Conservation (phyloP, 2,329 filamentous ascomycete species). For the Aphanocladium album region DNA sequence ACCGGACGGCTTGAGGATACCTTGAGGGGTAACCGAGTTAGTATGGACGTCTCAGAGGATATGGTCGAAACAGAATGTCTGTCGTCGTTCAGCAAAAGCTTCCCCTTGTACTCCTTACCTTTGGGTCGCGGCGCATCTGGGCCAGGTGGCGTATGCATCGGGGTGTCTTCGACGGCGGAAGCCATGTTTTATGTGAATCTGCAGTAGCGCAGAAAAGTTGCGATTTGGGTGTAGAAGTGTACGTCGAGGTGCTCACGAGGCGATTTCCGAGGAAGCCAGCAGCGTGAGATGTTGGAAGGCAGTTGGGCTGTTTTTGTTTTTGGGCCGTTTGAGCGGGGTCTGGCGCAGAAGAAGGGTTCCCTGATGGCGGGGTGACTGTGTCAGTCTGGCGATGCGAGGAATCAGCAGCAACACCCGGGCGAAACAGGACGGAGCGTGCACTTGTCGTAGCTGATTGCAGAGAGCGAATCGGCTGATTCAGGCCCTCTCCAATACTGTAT, state of each 20-base stretch:
- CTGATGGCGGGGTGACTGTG: constrained; percentile 6
- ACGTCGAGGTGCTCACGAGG: constrained; percentile 5
- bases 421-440: neutral
- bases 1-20: constrained; percentile 84
- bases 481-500: neutral
- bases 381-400: neutral
- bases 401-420: neutral
- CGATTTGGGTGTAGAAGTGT: neutral
- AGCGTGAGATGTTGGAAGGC: constrained; percentile 2
- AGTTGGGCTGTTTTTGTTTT: constrained; percentile 4
- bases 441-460: neutral
- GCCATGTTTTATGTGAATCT: constrained; percentile 32
- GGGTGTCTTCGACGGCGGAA: constrained; percentile 32
- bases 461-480: constrained; percentile 10
- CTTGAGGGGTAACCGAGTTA: constrained; percentile 40
- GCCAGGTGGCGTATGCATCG: constrained; percentile 38
- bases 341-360: neutral
- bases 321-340: constrained; percentile 10
- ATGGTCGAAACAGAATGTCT: neutral
- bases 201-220: constrained; percentile 1
- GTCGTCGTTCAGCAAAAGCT: neutral
- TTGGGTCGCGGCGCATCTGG: constrained; percentile 40
- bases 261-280: neutral
- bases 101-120: constrained; percentile 28
- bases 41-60: neutral